phyloP scores from a whole-genome alignment of 2,329 filamentous ascomycete genomes.

The Sclerotinia subarctica region DNA sequence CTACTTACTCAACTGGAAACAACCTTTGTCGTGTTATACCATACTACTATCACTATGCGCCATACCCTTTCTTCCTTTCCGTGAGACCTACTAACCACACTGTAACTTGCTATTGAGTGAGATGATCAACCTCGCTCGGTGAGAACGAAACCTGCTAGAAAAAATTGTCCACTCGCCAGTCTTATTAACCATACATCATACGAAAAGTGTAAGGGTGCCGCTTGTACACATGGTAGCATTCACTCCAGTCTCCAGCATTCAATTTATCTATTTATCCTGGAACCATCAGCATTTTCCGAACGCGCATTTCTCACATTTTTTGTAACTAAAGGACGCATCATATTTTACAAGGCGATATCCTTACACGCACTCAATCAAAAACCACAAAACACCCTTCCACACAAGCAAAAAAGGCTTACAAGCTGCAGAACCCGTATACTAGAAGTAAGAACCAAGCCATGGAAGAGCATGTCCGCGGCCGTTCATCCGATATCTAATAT shows the following conservation, averaged over 20 bases:
- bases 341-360: constrained; percentile 7
- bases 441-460: background rate
- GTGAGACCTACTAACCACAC: background rate
- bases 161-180: background rate
- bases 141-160: constrained; percentile 8
- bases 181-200: background rate
- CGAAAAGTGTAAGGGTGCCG: constrained; percentile 7
- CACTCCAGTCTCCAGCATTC: background rate
- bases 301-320: background rate
- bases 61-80: constrained; percentile 10
- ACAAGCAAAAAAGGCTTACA: background rate
- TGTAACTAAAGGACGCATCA: background rate
- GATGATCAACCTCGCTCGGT: constrained; percentile 9
- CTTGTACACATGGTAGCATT: constrained; percentile 12
- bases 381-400: background rate
- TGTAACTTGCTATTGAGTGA: background rate
- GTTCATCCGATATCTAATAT: constrained; percentile 11
- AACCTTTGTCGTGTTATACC: background rate
- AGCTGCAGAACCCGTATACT: background rate
- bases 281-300: constrained; percentile 13
- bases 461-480: background rate
- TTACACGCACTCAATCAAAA: constrained; percentile 4
- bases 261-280: constrained; percentile 5
- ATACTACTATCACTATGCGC: background rate
- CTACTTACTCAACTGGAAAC: constrained; percentile 2